A percentile compares a stretch with the other conserved stretches of the same genome.
Evolutionary conservation across 331 rosid species (phyloP).

Genomic region (Malus hybrid): DNA sequence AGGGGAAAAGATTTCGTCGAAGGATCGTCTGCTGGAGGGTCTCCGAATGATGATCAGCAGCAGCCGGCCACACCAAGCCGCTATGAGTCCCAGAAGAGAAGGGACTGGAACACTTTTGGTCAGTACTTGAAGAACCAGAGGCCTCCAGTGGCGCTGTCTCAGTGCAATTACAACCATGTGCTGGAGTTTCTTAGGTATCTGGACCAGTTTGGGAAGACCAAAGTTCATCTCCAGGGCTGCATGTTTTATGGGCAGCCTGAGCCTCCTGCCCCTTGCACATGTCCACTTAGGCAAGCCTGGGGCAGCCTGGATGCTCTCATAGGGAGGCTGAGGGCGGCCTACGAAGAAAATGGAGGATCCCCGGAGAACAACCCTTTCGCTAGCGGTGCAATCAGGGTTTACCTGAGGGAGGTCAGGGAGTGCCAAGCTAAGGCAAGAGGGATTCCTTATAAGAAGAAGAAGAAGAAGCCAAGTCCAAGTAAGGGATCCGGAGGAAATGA

Average conservation of each 20-base stretch:
- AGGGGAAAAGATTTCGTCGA: constrained; percentile 53
- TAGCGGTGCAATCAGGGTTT: constrained; percentile 66
- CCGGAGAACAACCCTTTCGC: constrained; percentile 89
- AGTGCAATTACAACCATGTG: constrained; percentile 78
- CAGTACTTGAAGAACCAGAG: constrained; percentile 90
- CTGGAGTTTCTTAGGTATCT: constrained; percentile 76
- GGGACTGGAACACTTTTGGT: constrained; percentile 98
- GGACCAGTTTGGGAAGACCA: constrained; percentile 94
- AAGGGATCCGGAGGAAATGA: constrained; percentile 19
- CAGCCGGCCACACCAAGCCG: constrained; percentile 59
- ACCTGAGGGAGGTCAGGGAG: constrained; percentile 83
- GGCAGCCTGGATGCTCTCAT: constrained; percentile 96
- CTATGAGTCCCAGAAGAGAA: constrained; percentile 83
- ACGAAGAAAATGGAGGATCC: constrained; percentile 86
- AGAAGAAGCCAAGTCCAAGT: constrained; percentile 43
- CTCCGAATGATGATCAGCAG: neutral
- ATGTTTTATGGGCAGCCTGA: constrained; percentile 89
- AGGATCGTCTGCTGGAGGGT: constrained; percentile 44
- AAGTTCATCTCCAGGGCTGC: constrained; percentile 87
- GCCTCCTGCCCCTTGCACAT: constrained; percentile 94
- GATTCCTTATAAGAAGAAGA: constrained; percentile 94
- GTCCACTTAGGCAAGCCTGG: constrained; percentile 95
- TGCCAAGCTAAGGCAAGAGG: constrained; percentile 95
- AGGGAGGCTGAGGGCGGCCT: constrained; percentile 91
- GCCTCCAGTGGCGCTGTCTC: constrained; percentile 75